Percentiles rank a stretch among this genome's conserved stretches.
These are phyloP conservation scores for Paramarasmius palmivorus DNA, from an alignment of 1,284 basidiomycete genomes.

Conservation along the genomic window DNA sequence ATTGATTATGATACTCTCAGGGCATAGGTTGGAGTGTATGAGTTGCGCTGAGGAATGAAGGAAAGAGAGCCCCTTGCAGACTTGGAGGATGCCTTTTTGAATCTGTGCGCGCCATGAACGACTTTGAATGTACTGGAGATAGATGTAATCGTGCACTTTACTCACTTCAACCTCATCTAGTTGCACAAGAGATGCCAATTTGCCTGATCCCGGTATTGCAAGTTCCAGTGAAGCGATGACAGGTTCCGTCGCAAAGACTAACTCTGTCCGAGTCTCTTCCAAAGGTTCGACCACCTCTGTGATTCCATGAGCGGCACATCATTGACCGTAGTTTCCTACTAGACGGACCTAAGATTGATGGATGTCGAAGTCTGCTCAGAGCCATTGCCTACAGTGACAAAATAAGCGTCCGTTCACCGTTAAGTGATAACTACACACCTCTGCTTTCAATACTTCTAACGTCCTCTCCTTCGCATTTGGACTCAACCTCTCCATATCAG, in stretches of 20 bases:
- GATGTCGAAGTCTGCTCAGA: constrained; percentile 86
- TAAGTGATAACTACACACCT: constrained; percentile 54
- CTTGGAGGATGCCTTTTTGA: constrained; percentile 93
- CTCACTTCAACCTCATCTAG: constrained; percentile 89
- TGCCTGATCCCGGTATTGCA: constrained; percentile 66
- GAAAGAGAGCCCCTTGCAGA: constrained; percentile 93
- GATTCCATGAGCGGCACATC: background rate
- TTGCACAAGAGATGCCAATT: constrained; percentile 61
- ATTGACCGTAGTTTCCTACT: background rate
- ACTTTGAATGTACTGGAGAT: background rate
- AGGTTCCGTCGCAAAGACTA: constrained; percentile 93
- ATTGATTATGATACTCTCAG: constrained; percentile 87
- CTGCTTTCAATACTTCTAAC: constrained; percentile 83
- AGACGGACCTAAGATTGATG: constrained; percentile 80
- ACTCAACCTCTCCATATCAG: constrained; percentile 72
- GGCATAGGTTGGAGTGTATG: constrained; percentile 90
- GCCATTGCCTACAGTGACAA: constrained; percentile 71
- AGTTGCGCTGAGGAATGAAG: constrained; percentile 89
- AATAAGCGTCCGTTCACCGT: constrained; percentile 10
- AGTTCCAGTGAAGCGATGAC: constrained; percentile 78
- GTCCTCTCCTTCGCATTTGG: constrained; percentile 68
- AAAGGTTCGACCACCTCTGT: constrained; percentile 97
- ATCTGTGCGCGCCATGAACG: constrained; percentile 56
- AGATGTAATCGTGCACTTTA: constrained; percentile 19
- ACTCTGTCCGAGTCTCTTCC: constrained; percentile 87